Evolutionary conservation across 148 eudicot species (phyloP), one percentile per base, ranked within the genome.

Genomic region (Rhododendron kiyosumense): DNA sequence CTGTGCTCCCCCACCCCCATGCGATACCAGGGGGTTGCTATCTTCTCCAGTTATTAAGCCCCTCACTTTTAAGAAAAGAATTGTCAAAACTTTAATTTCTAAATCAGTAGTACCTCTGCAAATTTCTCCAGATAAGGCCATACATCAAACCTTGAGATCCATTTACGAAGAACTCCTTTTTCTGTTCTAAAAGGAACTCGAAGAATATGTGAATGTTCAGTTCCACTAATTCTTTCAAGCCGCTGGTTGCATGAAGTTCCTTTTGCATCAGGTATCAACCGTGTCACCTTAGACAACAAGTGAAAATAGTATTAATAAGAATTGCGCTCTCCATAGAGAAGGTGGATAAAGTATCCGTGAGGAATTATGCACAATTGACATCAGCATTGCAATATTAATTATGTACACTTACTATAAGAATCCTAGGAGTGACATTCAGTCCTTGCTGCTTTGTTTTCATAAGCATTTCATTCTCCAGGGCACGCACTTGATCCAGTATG

Each of bases 181-280:
- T 97, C 94, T 76, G 98, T 94, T 88, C 94, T 91, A 63, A 97
- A 97, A 57, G 99, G 99, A 67, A 97, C 94, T 73, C 99, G 93
- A 81, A 97, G 89, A 85, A 97, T 97, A 87, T 94, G 93, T 26
- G 98, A 63, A 78, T 97, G 79, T 41, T 94, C 94, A 13, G 98
- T 95, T 82, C 99, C 98, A 83, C 89, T 93, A 81, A 97, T 92
- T 90, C 85, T 93, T 85, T 97, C 99, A 89, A 97, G 86, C 52
- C 98, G 91, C 88, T 95, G 98, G 91, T 94, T 91, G 93, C 99
- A 97, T 59, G 99, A 87, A 83, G 99, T 97, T 82, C 99, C 99
- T 89, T 91, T 93, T 67, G 99, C 96, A 89, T 97, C 98, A 43
- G 99, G 99, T 85, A 97, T 94, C 83, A 97, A 87, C 15, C 99